A percentile compares a stretch with the other conserved stretches of the same genome.
Conservation (phyloP, 495 filamentous ascomycete genomes). For the Penicillium pulvis region DNA sequence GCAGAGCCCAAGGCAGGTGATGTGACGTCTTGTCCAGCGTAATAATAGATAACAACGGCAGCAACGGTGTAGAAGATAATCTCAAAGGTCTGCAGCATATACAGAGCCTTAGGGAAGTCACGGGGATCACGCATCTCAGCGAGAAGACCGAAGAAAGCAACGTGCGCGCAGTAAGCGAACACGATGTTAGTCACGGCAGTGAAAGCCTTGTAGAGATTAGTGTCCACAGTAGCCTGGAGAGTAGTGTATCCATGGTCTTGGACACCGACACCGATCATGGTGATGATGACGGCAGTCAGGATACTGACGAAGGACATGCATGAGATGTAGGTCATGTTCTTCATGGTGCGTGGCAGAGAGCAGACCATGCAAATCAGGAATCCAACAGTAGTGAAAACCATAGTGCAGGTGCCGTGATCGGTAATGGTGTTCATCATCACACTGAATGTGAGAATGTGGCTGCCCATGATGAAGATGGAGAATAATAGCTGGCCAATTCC, state of each 20-base stretch:
- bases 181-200: conserved; percentile 40
- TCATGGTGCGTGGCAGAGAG: conserved; percentile 66
- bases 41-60: conserved; percentile 62
- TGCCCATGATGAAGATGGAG: conserved; percentile 72
- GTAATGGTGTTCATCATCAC: conserved; percentile 71
- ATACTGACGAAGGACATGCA: conserved; percentile 63
- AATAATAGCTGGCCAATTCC: conserved; percentile 64
- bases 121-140: conserved; percentile 69
- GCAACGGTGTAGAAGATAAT: conserved; percentile 60
- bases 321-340: conserved; percentile 60
- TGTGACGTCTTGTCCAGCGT: conserved; percentile 62
- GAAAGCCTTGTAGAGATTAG: conserved; percentile 33
- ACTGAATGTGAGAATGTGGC: conserved; percentile 67
- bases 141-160: conserved; percentile 74
- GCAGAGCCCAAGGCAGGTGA: conserved; percentile 74
- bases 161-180: conserved; percentile 49
- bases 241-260: conserved; percentile 23
- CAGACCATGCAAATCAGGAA: conserved; percentile 61
- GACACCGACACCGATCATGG: conserved; percentile 67
- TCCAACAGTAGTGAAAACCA: conserved; percentile 67
- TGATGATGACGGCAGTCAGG: conserved; percentile 65
- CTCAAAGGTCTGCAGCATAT: conserved; percentile 61
- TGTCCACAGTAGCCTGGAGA: conserved; percentile 24
- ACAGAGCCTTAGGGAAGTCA: conserved; percentile 66
- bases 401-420: conserved; percentile 64